A percentile compares a stretch with the other conserved stretches of the same genome.
Evolutionary conservation across 1,284 basidiomycete genomes (phyloP).

Genomic region (Amylostereum areolatum): DNA sequence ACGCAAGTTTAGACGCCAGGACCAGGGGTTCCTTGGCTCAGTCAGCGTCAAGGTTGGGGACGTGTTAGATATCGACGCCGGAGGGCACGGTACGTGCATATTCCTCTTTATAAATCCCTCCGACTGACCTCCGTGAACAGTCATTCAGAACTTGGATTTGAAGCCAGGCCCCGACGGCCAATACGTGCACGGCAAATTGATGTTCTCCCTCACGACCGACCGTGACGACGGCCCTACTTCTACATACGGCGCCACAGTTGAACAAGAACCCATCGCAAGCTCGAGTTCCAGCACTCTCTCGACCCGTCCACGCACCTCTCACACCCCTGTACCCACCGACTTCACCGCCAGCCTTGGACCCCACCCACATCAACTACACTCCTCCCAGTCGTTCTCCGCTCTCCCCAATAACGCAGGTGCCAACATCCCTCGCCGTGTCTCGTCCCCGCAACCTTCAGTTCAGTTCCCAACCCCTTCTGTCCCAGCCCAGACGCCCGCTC

Average conservation of each 20-base stretch:
- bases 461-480: not conserved
- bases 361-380: not conserved
- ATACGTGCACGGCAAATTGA: conserved; percentile 86
- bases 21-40: conserved; percentile 92
- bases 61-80: conserved; percentile 85
- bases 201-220: conserved; percentile 86
- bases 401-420: not conserved
- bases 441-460: not conserved
- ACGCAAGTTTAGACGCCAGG: conserved; percentile 92
- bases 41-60: conserved; percentile 89
- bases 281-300: not conserved
- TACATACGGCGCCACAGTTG: not conserved
- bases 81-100: conserved; percentile 71
- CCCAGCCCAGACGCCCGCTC: not conserved
- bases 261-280: not conserved
- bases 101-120: conserved; percentile 1
- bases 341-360: not conserved
- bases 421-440: not conserved
- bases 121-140: conserved; percentile 31
- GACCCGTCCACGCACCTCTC: not conserved
- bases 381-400: not conserved
- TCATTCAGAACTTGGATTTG: conserved; percentile 86
- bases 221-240: not conserved
- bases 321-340: no score
- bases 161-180: conserved; percentile 89